Evolutionary conservation across 148 eudicot species (phyloP).

Genomic region (Bassia scoparia): DNA sequence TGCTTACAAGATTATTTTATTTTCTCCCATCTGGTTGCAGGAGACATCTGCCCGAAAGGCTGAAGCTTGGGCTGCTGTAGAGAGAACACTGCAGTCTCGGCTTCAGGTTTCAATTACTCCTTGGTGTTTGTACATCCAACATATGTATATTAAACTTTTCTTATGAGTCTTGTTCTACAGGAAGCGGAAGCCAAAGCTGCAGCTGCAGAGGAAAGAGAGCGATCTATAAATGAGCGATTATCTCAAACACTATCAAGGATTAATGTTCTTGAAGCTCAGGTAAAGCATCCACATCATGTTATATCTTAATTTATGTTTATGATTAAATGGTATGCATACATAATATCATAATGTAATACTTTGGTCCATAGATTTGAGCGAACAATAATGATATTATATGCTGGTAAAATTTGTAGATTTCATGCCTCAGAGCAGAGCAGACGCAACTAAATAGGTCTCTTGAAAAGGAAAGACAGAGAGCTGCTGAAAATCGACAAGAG

Average conservation of each 20-base stretch:
- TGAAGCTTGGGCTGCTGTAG: slow-evolving; percentile 95
- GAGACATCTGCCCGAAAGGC: slow-evolving; percentile 78
- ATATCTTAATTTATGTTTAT: slow-evolving; percentile 10
- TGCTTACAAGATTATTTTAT: neutral
- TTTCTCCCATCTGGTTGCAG: slow-evolving; percentile 42
- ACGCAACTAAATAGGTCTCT: slow-evolving; percentile 80
- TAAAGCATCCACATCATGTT: slow-evolving; percentile 26
- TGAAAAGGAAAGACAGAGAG: slow-evolving; percentile 97
- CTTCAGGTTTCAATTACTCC: slow-evolving; percentile 61
- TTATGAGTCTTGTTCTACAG: slow-evolving; percentile 39
- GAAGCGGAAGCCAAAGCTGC: slow-evolving; percentile 98
- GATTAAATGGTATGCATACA: neutral
- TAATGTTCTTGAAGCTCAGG: slow-evolving; percentile 99
- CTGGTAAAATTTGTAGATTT: slow-evolving; percentile 55
- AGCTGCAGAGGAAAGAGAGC: slow-evolving; percentile 85
- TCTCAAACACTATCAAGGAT: slow-evolving; percentile 92
- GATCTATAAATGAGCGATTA: slow-evolving; percentile 81
- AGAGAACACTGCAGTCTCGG: slow-evolving; percentile 76
- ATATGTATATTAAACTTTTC: neutral
- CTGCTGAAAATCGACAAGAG: slow-evolving; percentile 90
- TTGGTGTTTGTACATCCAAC: neutral
- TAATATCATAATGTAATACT: neutral
- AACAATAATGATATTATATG: slow-evolving; percentile 23
- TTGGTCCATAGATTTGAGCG: neutral
- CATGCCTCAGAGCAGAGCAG: slow-evolving; percentile 93